Conservation (phyloP, 2,329 filamentous ascomycete genomes). For the Thielaviopsis populi region DNA sequence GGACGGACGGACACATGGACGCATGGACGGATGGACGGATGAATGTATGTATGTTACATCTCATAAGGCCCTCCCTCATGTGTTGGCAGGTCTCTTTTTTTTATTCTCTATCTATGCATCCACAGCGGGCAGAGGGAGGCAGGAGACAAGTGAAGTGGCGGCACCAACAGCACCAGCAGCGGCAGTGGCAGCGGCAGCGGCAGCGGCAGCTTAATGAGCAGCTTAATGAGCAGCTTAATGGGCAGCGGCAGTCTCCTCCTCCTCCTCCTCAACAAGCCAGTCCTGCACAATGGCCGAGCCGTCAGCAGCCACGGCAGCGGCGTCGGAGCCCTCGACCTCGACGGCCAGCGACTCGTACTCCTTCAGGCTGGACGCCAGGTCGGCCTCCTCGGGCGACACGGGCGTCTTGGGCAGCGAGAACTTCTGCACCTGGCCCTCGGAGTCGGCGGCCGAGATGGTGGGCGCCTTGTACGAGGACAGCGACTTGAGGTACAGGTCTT, state of each 20-base stretch:
- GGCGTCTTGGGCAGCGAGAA: slow-evolving; percentile 71
- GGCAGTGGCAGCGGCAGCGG: no score
- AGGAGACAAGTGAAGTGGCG: no score
- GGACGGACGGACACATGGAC: no score
- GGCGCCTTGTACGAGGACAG: slow-evolving; percentile 88
- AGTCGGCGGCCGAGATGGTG: slow-evolving; percentile 68
- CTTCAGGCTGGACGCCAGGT: slow-evolving; percentile 81
- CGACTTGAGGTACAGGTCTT: slow-evolving; percentile 94
- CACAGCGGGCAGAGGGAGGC: no score
- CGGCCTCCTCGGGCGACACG: slow-evolving; percentile 79
- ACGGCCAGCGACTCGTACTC: slow-evolving; percentile 89
- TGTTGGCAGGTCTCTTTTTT: no score
- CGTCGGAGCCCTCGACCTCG: slow-evolving; percentile 79
- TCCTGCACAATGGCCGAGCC: slow-evolving; percentile 43
- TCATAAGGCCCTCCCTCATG: no score
- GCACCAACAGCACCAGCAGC: no score
- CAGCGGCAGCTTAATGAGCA: no score
- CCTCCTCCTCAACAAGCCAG: slow-evolving; percentile 76
- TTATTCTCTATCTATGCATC: no score
- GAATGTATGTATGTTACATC: not conserved
- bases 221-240: slow-evolving; percentile 28
- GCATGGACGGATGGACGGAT: not conserved
- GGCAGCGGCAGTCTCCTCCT: slow-evolving; percentile 37
- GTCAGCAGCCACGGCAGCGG: slow-evolving; percentile 40
- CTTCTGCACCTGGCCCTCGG: slow-evolving; percentile 80